Base-by-base conservation (phyloP, 2,329 filamentous ascomycete species). In the Fusarium drepaniforme region DNA sequence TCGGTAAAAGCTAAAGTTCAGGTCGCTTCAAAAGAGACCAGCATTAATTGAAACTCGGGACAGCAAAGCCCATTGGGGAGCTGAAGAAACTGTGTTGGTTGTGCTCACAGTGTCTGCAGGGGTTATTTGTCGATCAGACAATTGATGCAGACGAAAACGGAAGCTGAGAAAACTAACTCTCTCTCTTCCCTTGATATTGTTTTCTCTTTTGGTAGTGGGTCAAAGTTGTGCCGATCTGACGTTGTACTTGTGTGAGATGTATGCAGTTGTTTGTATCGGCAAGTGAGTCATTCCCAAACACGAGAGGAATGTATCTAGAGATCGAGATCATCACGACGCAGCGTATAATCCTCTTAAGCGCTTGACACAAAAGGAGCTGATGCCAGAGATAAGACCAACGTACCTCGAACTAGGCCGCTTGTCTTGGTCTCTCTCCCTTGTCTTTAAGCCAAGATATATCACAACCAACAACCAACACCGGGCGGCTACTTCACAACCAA, bases 41-140 rank as follows among this genome's bases (percentile, higher is more conserved):
- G 38, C 66, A 67, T 49, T 4, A 35, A 44, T 57, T 61, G 72
- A 75, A 75, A 75, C 72, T 8, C 2, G 12, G 1, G 6, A 11
- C 2, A 1, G 3, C 18, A 30, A 46, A 23, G 5, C 9, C 30
- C 25, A 74, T 74, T 77, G 79, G 85, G 23, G 83, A 13, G 87
- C 18, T 86, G 84, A 83, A 72, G 88, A 61, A 68, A 58, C 15
- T 53, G 56, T 75, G 82, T 59, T 73, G 70, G 72, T 75, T 65
- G 61, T 37, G 21, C 12, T 53, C 46, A 70, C 78, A 11, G 82
- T 57, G 46, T 73, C 16, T 51, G 16, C 46, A 51, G 49, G 49
- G 49, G 49, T 30, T 33, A 4, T 53, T 18, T 28, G 25, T 53
- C 25, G 25, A 53, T 53, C 25, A 53, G 44, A 49, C 44, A 46